Evolutionary conservation across 2,329 filamentous ascomycete genomes (phyloP).

Genomic region (Alternaria conjuncta): DNA sequence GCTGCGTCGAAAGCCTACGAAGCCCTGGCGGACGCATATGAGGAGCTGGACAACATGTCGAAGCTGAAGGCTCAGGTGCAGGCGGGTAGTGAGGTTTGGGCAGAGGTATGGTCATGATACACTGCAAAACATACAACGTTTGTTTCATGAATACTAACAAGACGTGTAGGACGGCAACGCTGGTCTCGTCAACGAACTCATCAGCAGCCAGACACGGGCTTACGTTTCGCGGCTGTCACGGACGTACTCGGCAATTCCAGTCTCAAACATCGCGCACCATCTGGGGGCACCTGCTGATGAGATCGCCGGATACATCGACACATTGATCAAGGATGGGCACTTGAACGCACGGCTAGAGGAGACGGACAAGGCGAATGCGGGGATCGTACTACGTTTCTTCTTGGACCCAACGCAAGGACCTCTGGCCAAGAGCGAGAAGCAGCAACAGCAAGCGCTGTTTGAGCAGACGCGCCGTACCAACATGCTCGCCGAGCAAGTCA

Average conservation of each 20-base stretch:
- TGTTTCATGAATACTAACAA: conserved; percentile 27
- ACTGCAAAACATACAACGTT: conserved; percentile 5
- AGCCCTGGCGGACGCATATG: conserved; percentile 71
- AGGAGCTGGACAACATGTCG: conserved; percentile 54
- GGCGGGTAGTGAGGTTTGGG: conserved; percentile 66
- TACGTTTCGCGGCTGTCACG: conserved; percentile 75
- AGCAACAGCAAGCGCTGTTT: conserved; percentile 54
- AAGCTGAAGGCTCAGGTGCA: conserved; percentile 70
- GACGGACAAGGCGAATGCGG: conserved; percentile 42
- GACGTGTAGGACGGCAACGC: conserved; percentile 69
- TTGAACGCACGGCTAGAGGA: conserved; percentile 60
- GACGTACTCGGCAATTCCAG: conserved; percentile 70
- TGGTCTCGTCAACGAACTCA: conserved; percentile 72
- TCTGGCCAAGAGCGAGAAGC: conserved; percentile 48
- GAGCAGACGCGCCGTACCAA: conserved; percentile 59
- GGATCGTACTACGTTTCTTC: conserved; percentile 63
- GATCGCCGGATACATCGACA: conserved; percentile 60
- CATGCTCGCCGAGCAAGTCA: conserved; percentile 58
- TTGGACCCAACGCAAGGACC: conserved; percentile 46
- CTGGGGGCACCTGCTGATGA: conserved; percentile 59
- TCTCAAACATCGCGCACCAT: conserved; percentile 60
- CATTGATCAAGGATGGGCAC: conserved; percentile 59
- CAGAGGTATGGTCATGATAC: conserved; percentile 53
- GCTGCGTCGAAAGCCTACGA: conserved; percentile 73
- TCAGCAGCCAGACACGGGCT: conserved; percentile 75